Conservation (phyloP, 768 basidiomycete species). For the Russula ochroleuca region DNA sequence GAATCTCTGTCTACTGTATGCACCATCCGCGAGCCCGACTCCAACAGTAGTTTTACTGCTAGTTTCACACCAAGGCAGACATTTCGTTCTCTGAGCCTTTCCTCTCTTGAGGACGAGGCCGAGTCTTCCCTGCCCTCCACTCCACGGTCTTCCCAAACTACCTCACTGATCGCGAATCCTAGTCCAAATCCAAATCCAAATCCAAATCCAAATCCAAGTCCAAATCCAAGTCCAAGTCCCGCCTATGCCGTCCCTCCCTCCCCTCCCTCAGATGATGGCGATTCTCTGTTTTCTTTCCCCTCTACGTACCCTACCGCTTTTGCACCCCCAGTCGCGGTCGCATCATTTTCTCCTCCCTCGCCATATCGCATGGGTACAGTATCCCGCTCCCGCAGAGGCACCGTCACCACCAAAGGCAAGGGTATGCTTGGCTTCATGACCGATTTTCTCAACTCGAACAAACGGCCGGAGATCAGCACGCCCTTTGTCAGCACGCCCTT, state of each 20-base stretch:
- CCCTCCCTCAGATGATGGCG: slow-evolving; percentile 39
- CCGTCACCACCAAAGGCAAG: slow-evolving; percentile 42
- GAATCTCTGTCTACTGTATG: slow-evolving; percentile 33
- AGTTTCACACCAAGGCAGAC: slow-evolving; percentile 33
- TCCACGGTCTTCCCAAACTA: slow-evolving; percentile 77
- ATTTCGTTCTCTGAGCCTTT: slow-evolving; percentile 28
- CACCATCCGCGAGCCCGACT: slow-evolving; percentile 39
- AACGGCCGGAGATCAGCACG: slow-evolving; percentile 88
- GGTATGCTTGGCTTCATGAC: slow-evolving; percentile 62
- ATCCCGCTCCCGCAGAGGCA: slow-evolving; percentile 42
- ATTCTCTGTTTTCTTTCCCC: too few species aligned
- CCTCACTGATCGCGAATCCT: slow-evolving; percentile 58
- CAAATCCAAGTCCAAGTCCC: slow-evolving; percentile 32
- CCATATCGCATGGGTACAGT: slow-evolving; percentile 29
- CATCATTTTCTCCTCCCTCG: too few species aligned
- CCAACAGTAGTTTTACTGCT: slow-evolving; percentile 26
- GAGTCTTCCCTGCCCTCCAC: slow-evolving; percentile 42
- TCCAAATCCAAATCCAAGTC: slow-evolving; percentile 23
- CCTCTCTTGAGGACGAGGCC: slow-evolving; percentile 31
- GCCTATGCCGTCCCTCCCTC: slow-evolving; percentile 37
- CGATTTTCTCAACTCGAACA: slow-evolving; percentile 70
- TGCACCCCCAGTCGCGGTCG: too few species aligned
- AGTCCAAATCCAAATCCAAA: slow-evolving; percentile 32
- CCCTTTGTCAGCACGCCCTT: too few species aligned
- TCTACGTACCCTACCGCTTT: too few species aligned